Evolutionary conservation across 768 basidiomycete species (phyloP).

Genomic region (Serendipita vermifera): DNA sequence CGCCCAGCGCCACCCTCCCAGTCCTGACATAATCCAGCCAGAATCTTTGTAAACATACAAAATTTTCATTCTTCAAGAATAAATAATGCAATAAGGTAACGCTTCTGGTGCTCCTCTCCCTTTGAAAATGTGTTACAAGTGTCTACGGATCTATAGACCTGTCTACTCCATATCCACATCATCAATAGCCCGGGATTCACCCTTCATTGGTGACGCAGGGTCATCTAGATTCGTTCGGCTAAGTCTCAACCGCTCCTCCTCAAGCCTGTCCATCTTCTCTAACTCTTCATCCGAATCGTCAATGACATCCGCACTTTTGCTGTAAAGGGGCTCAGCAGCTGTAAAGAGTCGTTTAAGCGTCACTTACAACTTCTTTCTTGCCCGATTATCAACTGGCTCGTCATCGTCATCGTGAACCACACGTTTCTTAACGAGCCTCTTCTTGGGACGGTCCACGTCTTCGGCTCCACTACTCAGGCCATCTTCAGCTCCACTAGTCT

Average conservation of each 20-base stretch:
- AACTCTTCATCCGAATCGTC: conserved; percentile 62
- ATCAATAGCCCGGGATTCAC: too few species aligned
- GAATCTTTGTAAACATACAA: too few species aligned
- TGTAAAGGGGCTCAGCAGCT: conserved; percentile 22
- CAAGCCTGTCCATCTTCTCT: background rate
- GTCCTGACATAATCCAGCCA: too few species aligned
- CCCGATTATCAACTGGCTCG: conserved; percentile 42
- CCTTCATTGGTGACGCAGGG: too few species aligned
- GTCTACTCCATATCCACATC: too few species aligned
- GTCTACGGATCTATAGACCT: too few species aligned
- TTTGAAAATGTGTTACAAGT: too few species aligned
- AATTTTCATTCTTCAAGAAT: too few species aligned
- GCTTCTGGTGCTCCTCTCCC: too few species aligned
- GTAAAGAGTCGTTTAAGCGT: conserved; percentile 35
- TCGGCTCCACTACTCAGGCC: background rate
- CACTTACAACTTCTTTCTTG: conserved; percentile 24
- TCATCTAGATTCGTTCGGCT: too few species aligned
- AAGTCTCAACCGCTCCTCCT: background rate
- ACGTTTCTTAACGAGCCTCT: conserved; percentile 53
- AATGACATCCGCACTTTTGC: conserved; percentile 81
- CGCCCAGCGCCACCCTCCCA: too few species aligned
- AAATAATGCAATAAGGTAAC: too few species aligned
- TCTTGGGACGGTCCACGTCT: background rate
- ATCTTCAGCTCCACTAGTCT: background rate
- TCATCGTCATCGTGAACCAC: conserved; percentile 69